These are phyloP conservation scores for Cladosporium sp. DNA, from an alignment of 2,329 filamentous ascomycete species.

Conservation along the genomic window DNA sequence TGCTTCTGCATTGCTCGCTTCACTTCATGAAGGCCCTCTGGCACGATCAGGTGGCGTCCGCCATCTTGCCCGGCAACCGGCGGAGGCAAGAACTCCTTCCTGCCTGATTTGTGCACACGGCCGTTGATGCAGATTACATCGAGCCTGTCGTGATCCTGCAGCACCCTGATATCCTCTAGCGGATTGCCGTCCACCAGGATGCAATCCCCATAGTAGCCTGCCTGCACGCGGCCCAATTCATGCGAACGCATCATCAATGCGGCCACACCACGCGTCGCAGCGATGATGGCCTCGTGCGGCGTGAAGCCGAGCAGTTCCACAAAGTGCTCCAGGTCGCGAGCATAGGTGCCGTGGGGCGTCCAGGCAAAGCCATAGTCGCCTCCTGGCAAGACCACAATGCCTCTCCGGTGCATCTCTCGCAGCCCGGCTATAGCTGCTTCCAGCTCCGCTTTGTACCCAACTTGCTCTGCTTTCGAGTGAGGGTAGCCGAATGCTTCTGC, in stretches of 20 bases:
- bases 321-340: slow-evolving; percentile 51
- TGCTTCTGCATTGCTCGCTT: slow-evolving; percentile 20
- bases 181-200: slow-evolving; percentile 54
- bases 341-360: slow-evolving; percentile 39
- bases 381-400: slow-evolving; percentile 50
- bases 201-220: slow-evolving; percentile 52
- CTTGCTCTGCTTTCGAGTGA: slow-evolving; percentile 46
- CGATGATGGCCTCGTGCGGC: slow-evolving; percentile 47
- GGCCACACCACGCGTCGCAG: slow-evolving; percentile 55
- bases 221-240: slow-evolving; percentile 52
- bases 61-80: slow-evolving; percentile 19
- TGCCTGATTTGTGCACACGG: slow-evolving; percentile 46
- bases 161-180: slow-evolving; percentile 52
- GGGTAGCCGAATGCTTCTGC: slow-evolving; percentile 47
- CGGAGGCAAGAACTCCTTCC: slow-evolving; percentile 26
- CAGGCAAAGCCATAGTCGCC: slow-evolving; percentile 27
- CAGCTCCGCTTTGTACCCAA: slow-evolving; percentile 49
- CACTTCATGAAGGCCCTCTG: slow-evolving; percentile 16
- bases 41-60: slow-evolving; percentile 20
- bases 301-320: slow-evolving; percentile 50
- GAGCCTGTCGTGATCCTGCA: slow-evolving; percentile 49
- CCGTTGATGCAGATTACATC: slow-evolving; percentile 54
- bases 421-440: slow-evolving; percentile 44
- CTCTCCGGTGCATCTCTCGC: slow-evolving; percentile 49
- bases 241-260: slow-evolving; percentile 49